A percentile compares a stretch with the other conserved stretches of the same genome.
phyloP scores from a whole-genome alignment of 2,329 filamentous ascomycete species.

The Stagonosporopsis cucurbitacearum region DNA sequence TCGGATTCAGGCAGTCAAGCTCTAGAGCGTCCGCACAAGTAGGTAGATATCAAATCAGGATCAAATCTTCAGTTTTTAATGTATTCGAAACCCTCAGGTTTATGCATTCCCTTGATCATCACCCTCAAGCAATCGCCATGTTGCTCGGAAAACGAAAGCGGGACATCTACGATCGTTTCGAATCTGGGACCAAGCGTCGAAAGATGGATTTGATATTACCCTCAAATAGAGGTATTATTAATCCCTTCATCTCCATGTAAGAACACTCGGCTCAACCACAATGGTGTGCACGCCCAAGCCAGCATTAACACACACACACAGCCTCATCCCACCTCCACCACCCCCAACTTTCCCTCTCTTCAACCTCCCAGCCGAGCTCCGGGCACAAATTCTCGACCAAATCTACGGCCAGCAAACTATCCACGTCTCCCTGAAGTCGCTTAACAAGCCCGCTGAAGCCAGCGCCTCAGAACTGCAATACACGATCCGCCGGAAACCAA shows the following conservation, averaged over 20 bases:
- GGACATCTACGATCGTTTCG: slow-evolving; percentile 36
- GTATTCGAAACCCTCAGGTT: not conserved
- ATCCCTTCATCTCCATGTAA: not conserved
- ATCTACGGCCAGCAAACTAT: not conserved
- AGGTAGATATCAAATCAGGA: not conserved
- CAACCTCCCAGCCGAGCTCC: slow-evolving; percentile 5
- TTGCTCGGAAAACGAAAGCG: slow-evolving; percentile 69
- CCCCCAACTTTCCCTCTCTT: not conserved
- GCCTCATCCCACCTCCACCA: not conserved
- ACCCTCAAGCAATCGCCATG: not conserved
- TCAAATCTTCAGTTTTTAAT: not conserved
- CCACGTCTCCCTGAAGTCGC: not conserved
- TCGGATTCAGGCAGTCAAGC: not conserved
- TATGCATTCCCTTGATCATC: not conserved
- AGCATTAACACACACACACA: not conserved
- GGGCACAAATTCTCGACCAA: not conserved
- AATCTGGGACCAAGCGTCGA: not conserved
- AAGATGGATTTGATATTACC: not conserved
- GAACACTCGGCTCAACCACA: not conserved
- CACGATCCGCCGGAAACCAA: not conserved
- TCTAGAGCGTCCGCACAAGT: not conserved
- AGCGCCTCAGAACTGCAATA: not conserved
- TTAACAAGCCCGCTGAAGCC: not conserved
- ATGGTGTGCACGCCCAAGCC: not conserved
- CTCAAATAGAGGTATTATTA: not conserved